Percentiles rank a stretch among this genome's conserved stretches.
Evolutionary conservation across 192 early-diverging fungal genomes (phyloP).

Genomic region (Backusella circina): DNA sequence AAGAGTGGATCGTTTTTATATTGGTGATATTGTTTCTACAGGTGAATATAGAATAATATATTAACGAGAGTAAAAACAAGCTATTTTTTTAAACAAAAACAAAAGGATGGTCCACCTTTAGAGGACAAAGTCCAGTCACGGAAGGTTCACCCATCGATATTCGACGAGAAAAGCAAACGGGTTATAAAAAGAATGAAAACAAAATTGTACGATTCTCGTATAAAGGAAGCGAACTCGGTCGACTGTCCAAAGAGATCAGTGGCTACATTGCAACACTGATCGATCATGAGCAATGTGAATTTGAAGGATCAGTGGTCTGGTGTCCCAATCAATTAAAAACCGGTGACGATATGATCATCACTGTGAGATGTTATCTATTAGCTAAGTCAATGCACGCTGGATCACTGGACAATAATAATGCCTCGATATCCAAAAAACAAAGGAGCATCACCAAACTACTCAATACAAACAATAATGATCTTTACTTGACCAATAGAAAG

Average conservation of each 20-base stretch:
- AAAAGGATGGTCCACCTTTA: slow-evolving; percentile 41
- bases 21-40: slow-evolving; percentile 20
- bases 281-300: slow-evolving; percentile 42
- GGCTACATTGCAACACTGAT: slow-evolving; percentile 44
- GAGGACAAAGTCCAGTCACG: slow-evolving; percentile 32
- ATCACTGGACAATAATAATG: background rate
- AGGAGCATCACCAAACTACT: background rate
- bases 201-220: slow-evolving; percentile 46
- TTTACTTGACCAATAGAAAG: slow-evolving; percentile 1
- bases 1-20: slow-evolving; percentile 1
- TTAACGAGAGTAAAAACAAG: no score
- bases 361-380: slow-evolving; percentile 36
- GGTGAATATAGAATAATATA: background rate
- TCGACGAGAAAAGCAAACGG: slow-evolving; percentile 28
- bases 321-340: slow-evolving; percentile 24
- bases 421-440: background rate
- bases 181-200: slow-evolving; percentile 28
- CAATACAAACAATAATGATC: background rate
- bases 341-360: slow-evolving; percentile 44
- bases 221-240: slow-evolving; percentile 41
- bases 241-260: slow-evolving; percentile 36
- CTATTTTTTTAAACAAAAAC: slow-evolving; percentile 21
- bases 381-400: slow-evolving; percentile 15
- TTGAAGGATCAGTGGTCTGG: slow-evolving; percentile 42
- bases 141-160: slow-evolving; percentile 37